Conservation (phyloP, 345 rosid species). For the Lepidium aucheri region DNA sequence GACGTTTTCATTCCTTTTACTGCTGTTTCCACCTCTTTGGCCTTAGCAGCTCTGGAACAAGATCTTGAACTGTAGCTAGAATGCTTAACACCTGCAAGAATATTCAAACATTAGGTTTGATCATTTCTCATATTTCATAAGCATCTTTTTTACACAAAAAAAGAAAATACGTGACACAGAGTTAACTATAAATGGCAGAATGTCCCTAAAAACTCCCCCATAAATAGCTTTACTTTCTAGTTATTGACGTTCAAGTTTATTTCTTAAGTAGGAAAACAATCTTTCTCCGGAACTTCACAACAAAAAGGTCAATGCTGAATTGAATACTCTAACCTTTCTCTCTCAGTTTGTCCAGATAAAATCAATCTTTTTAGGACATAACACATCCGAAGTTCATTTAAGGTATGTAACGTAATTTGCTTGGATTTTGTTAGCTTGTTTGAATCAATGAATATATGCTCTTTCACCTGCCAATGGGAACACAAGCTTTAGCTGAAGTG, state of each 20-base stretch:
- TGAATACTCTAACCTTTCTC: slow-evolving; percentile 49
- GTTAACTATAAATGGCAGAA: background rate
- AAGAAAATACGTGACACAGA: background rate
- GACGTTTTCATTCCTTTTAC: slow-evolving; percentile 27
- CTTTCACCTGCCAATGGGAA: slow-evolving; percentile 51
- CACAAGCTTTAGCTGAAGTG: slow-evolving; percentile 10
- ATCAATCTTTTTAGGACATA: slow-evolving; percentile 51
- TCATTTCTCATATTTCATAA: background rate
- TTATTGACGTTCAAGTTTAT: slow-evolving; percentile 1
- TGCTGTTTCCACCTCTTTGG: slow-evolving; percentile 32
- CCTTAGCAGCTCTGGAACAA: slow-evolving; percentile 34
- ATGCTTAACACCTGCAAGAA: slow-evolving; percentile 44
- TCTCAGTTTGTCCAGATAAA: slow-evolving; percentile 37
- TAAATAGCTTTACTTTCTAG: background rate
- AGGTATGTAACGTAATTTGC: slow-evolving; percentile 68
- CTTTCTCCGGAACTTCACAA: background rate
- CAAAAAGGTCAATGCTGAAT: slow-evolving; percentile 6
- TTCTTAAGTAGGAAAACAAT: background rate
- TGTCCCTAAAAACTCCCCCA: background rate
- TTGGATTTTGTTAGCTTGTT: slow-evolving; percentile 77
- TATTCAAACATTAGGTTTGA: slow-evolving; percentile 3
- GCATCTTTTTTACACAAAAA: background rate
- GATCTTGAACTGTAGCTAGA: slow-evolving; percentile 60
- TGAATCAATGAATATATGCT: slow-evolving; percentile 57
- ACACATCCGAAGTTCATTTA: slow-evolving; percentile 79